Base-by-base conservation (phyloP, 441 rosid species). In the Populus hybrid region DNA sequence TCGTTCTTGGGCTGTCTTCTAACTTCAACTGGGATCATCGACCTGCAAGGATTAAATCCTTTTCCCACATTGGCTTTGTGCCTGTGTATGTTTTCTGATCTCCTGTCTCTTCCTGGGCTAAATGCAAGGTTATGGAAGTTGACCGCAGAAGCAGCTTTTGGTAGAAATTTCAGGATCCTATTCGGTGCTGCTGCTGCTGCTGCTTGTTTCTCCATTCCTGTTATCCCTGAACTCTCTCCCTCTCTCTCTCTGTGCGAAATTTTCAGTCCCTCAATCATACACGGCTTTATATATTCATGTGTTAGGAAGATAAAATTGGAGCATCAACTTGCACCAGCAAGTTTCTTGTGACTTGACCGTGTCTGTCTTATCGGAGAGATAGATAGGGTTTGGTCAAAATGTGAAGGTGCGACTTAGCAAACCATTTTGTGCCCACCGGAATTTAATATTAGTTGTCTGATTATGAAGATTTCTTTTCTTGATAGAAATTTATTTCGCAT, bases 61-160 rank as follows among this genome's bases (percentile, higher is more conserved):
- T 77, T 88, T 20, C 77, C 76, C 14, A 61, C 77, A 59, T 67
- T 82, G 24, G 82, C 12, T 61, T 82, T 87, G 68, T 66, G 74
- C 80, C n/a, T 82, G 87, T 69, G 72, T 6, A 10, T 24, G 30
- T 71, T 40, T 69, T 89, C 87, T 9, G 83, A 61, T 28, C 79
- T 86, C 72, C 78, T 86, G 63, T 90, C 93, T 75, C 90, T 82
- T 11, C 85, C 82, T 0, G 97, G 99, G 77, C 97, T 92, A 80
- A 88, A 92, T 2, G 92, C 90, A 2, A 82, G 90, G 73, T 81
- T 85, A 21, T 85, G 87, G 77, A 93, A 93, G n/a, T 80, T 72
- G 69, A 89, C 82, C 2, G 87, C 85, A 12, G 91, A 83, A 73
- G 91, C 87, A 0, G 91, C 90, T 84, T 83, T 91, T 0, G 95